Percentiles rank a stretch among this genome's conserved stretches.
phyloP scores from a whole-genome alignment of 495 filamentous ascomycete species.

The Aspergillus funiculosus region DNA sequence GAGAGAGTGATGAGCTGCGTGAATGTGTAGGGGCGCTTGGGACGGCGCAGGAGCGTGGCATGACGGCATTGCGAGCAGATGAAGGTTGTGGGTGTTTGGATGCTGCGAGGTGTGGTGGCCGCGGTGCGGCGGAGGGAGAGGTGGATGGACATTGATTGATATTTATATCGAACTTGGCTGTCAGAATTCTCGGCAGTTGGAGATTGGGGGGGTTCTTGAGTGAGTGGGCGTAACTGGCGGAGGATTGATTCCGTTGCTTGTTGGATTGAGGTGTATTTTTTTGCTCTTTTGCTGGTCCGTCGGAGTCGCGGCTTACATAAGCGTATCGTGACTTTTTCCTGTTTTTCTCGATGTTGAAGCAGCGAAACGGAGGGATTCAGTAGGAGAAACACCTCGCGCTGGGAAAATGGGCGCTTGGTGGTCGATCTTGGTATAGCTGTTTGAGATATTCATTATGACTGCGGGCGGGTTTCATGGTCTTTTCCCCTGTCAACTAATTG shows the following conservation, averaged over 20 bases:
- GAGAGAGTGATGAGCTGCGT: constrained; percentile 90
- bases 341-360: too few species aligned
- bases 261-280: background rate
- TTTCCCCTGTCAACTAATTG: constrained; percentile 1
- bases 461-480: constrained; percentile 6
- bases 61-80: constrained; percentile 57
- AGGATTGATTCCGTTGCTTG: background rate
- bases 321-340: constrained; percentile 4
- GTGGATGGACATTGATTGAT: constrained; percentile 33
- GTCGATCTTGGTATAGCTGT: too few species aligned
- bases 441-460: constrained; percentile 14
- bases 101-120: constrained; percentile 26
- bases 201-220: too few species aligned
- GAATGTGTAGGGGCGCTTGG: constrained; percentile 89
- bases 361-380: too few species aligned
- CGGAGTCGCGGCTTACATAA: constrained; percentile 13
- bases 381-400: too few species aligned
- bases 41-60: constrained; percentile 82
- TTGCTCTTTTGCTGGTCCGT: constrained; percentile 5
- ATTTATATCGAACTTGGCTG: background rate
- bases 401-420: background rate
- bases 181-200: background rate
- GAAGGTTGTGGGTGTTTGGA: constrained; percentile 35
- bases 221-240: too few species aligned
- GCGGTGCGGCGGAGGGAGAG: constrained; percentile 41